These are phyloP conservation scores for Debaryomyces maramus DNA, from an alignment of 805 yeast genomes.

Conservation along the genomic window DNA sequence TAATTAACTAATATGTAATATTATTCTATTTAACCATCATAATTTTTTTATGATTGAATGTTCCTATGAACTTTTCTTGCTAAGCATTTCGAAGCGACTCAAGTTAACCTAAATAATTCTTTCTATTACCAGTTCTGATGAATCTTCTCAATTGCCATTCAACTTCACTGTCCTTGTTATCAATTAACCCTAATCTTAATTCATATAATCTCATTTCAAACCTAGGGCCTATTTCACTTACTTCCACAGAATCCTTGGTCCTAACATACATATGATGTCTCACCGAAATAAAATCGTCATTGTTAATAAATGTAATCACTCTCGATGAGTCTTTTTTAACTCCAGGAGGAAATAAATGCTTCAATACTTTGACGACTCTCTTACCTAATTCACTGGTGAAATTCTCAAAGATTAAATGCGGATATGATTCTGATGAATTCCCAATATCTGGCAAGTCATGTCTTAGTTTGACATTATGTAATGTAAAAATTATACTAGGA, in stretches of 20 bases:
- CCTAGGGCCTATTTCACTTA: slow-evolving; percentile 98
- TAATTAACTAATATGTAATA: no score
- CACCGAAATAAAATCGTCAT: slow-evolving; percentile 89
- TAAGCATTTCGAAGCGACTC: no score
- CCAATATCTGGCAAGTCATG: slow-evolving; percentile 89
- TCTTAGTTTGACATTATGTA: slow-evolving; percentile 91
- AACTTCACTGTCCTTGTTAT: slow-evolving; percentile 94
- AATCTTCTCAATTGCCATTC: slow-evolving; percentile 96
- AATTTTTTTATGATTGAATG: no score
- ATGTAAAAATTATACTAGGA: slow-evolving; percentile 90
- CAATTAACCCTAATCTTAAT: slow-evolving; percentile 83
- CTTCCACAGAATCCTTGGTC: slow-evolving; percentile 83
- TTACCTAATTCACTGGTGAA: slow-evolving; percentile 79
- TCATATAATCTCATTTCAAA: slow-evolving; percentile 95
- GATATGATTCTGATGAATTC: slow-evolving; percentile 86
- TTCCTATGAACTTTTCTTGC: no score
- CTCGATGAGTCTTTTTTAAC: slow-evolving; percentile 85
- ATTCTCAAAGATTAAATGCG: slow-evolving; percentile 91
- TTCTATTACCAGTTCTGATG: slow-evolving; percentile 92
- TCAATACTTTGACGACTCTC: slow-evolving; percentile 75
- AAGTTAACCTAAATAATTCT: slow-evolving; percentile 61
- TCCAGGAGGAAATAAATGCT: slow-evolving; percentile 96
- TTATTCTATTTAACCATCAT: no score
- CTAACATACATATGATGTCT: slow-evolving; percentile 93
- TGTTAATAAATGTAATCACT: slow-evolving; percentile 89